A percentile compares a stretch with the other conserved stretches of the same genome.
These are phyloP conservation scores for Chenopodium berlandieri DNA, from an alignment of 148 eudicot genomes.

Conservation along the genomic window DNA sequence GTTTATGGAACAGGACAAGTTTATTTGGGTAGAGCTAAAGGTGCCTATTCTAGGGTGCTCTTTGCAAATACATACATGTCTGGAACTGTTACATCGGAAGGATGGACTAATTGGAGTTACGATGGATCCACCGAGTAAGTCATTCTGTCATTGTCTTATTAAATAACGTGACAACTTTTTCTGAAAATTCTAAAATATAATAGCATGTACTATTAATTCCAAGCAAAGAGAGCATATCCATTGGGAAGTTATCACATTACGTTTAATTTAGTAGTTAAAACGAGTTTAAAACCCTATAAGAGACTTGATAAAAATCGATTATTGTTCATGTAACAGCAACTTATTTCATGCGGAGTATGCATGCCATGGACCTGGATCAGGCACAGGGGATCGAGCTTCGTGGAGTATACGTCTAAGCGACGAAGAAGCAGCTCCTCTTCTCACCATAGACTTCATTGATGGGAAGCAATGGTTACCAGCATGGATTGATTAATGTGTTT, in stretches of 20 bases:
- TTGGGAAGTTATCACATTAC: no score
- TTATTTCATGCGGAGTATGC: constrained; percentile 62
- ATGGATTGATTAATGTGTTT: not conserved
- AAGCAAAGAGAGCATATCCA: no score
- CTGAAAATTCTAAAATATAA: no score
- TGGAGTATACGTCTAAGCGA: constrained; percentile 55
- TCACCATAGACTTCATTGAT: constrained; percentile 53
- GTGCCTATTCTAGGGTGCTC: constrained; percentile 63
- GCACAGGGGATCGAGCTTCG: constrained; percentile 31
- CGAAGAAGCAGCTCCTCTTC: constrained; percentile 50
- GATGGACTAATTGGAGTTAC: constrained; percentile 80
- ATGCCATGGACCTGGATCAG: constrained; percentile 76
- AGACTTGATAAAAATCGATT: not conserved
- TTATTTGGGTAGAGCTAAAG: constrained; percentile 71
- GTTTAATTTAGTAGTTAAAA: no score
- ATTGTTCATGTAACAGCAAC: constrained; percentile 41
- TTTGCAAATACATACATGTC: constrained; percentile 78
- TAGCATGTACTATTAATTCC: no score
- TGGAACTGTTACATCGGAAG: constrained; percentile 51
- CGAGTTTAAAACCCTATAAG: no score
- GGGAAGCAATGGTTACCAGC: constrained; percentile 81
- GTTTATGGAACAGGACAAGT: constrained; percentile 63
- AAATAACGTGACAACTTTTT: no score
- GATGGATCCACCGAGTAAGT: constrained; percentile 60
- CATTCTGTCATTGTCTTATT: not conserved